These are phyloP conservation scores for Glycine latifolia DNA, from an alignment of 306 rosid species.

Conservation along the genomic window DNA sequence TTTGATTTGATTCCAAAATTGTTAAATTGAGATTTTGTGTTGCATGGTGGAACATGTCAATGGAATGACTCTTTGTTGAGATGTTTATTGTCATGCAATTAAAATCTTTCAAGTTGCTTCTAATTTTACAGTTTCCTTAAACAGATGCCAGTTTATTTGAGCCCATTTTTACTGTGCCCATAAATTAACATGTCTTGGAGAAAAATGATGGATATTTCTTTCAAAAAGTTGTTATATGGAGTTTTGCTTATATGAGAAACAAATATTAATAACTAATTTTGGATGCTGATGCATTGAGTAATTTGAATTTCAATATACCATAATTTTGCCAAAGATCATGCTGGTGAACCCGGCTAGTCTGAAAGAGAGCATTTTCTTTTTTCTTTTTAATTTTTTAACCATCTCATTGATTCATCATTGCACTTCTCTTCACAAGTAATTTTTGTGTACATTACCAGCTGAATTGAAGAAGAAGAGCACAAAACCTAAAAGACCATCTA, in stretches of 20 bases:
- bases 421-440: constrained; percentile 29
- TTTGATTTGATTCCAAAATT: constrained; percentile 16
- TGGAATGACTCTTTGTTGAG: not conserved
- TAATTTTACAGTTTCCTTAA: constrained; percentile 12
- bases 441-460: constrained; percentile 58
- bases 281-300: constrained; percentile 17
- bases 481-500: constrained; percentile 85
- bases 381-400: not conserved
- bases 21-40: not conserved
- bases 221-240: not conserved
- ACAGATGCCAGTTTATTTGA: not conserved
- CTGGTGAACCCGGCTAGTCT: not conserved
- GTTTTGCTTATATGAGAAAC: not conserved
- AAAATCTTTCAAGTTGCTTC: constrained; percentile 27
- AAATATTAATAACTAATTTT: constrained; percentile 12
- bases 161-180: not conserved
- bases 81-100: constrained; percentile 8
- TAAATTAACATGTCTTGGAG: not conserved
- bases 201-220: not conserved
- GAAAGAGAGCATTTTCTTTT: constrained; percentile 17
- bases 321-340: constrained; percentile 14
- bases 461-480: constrained; percentile 85
- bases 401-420: constrained; percentile 14
- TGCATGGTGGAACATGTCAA: too few species aligned
- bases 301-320: not conserved